Evolutionary conservation across 768 basidiomycete genomes (phyloP).

Genomic region (Fistulinella prunicolor): DNA sequence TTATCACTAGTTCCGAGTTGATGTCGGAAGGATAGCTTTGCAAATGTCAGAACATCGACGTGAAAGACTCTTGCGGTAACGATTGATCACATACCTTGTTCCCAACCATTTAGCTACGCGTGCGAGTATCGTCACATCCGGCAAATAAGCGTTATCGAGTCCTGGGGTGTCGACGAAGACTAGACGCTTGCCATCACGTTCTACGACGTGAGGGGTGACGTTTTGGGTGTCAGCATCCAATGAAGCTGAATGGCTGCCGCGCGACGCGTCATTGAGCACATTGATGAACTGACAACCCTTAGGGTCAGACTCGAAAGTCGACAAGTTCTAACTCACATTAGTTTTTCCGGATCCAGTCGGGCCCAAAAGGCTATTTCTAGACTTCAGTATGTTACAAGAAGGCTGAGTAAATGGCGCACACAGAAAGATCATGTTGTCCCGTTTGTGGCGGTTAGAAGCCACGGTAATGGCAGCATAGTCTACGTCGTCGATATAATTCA

Average conservation of each 20-base stretch:
- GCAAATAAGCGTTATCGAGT: background rate
- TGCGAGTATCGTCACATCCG: background rate
- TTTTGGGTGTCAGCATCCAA: background rate
- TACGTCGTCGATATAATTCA: background rate
- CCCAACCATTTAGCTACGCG: background rate
- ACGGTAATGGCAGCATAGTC: background rate
- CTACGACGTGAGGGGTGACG: background rate
- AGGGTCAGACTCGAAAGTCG: background rate
- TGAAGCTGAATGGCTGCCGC: background rate
- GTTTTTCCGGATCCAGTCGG: background rate
- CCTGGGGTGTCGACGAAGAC: constrained; percentile 9
- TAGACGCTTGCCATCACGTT: background rate
- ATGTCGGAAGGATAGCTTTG: background rate
- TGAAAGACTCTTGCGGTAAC: background rate
- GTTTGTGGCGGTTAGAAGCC: background rate
- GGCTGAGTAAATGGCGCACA: background rate
- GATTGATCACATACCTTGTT: background rate
- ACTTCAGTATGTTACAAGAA: background rate
- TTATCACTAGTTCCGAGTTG: background rate
- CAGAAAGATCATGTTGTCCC: background rate
- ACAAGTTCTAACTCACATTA: background rate
- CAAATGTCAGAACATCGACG: background rate
- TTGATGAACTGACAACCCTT: background rate
- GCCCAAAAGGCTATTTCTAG: background rate
- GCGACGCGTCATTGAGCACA: background rate